Base-by-base conservation (phyloP, 2,329 filamentous ascomycete genomes). In the Tolypocladium amazonense region DNA sequence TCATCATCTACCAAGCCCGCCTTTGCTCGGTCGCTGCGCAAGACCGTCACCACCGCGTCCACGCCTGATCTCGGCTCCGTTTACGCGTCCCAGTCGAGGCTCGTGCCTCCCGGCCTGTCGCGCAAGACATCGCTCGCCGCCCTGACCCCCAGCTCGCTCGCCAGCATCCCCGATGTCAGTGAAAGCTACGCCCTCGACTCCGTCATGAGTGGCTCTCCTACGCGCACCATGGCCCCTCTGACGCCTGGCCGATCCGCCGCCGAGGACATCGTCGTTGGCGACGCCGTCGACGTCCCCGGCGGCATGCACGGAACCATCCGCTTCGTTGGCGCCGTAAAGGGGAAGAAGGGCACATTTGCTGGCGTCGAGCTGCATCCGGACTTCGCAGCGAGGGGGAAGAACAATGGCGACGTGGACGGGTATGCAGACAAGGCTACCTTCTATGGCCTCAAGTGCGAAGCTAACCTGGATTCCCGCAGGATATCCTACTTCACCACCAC, bases 381-480 rank as follows among this genome's bases (percentile, higher is more conserved):
- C 65, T 95, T 88, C 77, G 89, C 92, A 39, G 74, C 81, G 57
- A 85, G 88, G 70, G 94, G 94, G 39, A 99, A 99, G 80, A 99
- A 99, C 71, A 95, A 84, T 68, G 94, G 94, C 64, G 92, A 96
- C 73, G 94, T 97, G 59, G 93, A 97, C 66, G 94, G 93, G 90
- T 93, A 81, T 75, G 84, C 41, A 45, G 41, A 56, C 18, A 47
- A 4, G 33, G 6, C 60, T 63, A 50, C 52, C 23, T 60, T 30
- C 56, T 55, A 14, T 33, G 30, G 30, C 18, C 30, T 54, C 30
- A 8, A 9, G 50, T 30, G 23, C 25, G n/a, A 18, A 47, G 37
- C 11, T 57, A 25, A 38, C 23, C 5, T 4, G 1, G 37, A 4
- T 53, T 39, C 45, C 52, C 35, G 43, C 69, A 88, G 85, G 60